Base-by-base conservation (phyloP, 129 eudicot species). In the Artemisia annua region DNA sequence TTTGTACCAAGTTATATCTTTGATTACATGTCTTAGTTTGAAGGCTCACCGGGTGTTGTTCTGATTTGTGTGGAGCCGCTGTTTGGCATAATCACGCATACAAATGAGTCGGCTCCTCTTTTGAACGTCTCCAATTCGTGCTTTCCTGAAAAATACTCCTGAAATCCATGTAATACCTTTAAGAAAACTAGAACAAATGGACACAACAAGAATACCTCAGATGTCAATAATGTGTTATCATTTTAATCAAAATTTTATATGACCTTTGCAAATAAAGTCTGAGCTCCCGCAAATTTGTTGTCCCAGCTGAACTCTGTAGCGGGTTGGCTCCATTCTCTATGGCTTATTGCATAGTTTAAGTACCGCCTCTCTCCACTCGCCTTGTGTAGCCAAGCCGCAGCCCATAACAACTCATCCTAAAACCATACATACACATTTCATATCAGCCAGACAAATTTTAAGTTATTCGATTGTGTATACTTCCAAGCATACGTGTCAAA, bases 251-350 rank as follows among this genome's bases (percentile, higher is more conserved):
- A 30, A 30, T 30, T 3, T 30, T 30, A 3, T 56, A 52, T 15
- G 59, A 84, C 96, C 92, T 83, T 85, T 39, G 93, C 88, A 18
- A 89, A 79, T 77, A 82, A 82, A 12, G 72, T 74, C 72, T 90
- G 94, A 72, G 85, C 94, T 17, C 96, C 96, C 7, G 85, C 87
- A 77, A 83, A 79, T 76, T 90, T 90, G 81, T 83, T 85, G 28
- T 90, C 96, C 96, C 96, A 90, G 77, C 96, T 90, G 78, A 87
- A 87, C 80, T 87, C 96, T 1, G 80, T 68, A 22, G 67, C 91
- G 20, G 71, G 67, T 51, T 86, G 89, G 71, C 89, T 87, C 91
- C 89, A 90, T 15, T 84, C 89, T 75, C 59, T 50, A 56, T 90
- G 84, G 76, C 60, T 75, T 3, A 73, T 39, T 7, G 56, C 84